phyloP scores from a whole-genome alignment of 75 land plant species.

The Gnetum montanum region DNA sequence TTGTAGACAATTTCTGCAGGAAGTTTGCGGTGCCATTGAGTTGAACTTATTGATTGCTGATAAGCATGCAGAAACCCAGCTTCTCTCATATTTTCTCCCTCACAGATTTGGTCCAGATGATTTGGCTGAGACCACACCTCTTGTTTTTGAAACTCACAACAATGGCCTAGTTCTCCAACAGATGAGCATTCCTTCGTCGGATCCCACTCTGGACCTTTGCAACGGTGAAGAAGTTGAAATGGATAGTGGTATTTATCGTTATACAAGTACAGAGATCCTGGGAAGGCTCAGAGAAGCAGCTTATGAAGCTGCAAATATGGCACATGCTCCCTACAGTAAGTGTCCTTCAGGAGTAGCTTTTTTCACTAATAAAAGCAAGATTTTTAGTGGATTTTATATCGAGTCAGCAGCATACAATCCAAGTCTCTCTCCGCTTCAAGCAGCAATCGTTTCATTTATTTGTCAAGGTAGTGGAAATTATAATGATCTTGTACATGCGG shows the following conservation, averaged over 20 bases:
- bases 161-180: constrained; percentile 14
- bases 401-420: constrained; percentile 98
- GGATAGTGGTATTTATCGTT: not conserved
- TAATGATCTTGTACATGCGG: constrained; percentile 58
- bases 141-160: constrained; percentile 52
- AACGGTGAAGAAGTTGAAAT: not conserved
- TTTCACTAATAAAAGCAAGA: constrained; percentile 36
- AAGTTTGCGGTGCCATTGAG: constrained; percentile 45
- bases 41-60: constrained; percentile 49
- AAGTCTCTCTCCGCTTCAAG: constrained; percentile 82
- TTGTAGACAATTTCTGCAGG: constrained; percentile 97
- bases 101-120: constrained; percentile 79
- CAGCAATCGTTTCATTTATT: constrained; percentile 74
- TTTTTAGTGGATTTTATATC: constrained; percentile 59
- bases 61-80: constrained; percentile 10
- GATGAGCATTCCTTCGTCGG: constrained; percentile 1
- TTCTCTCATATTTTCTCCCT: constrained; percentile 60
- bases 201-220: not conserved
- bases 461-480: constrained; percentile 55
- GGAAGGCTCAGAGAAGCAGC: constrained; percentile 30
- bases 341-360: constrained; percentile 86
- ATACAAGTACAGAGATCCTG: not conserved
- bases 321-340: constrained; percentile 89
- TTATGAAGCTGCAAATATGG: constrained; percentile 56
- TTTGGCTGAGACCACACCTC: constrained; percentile 50